A percentile compares a stretch with the other conserved stretches of the same genome.
phyloP scores from a whole-genome alignment of 129 eudicot species.

The Smallanthus sonchifolius region DNA sequence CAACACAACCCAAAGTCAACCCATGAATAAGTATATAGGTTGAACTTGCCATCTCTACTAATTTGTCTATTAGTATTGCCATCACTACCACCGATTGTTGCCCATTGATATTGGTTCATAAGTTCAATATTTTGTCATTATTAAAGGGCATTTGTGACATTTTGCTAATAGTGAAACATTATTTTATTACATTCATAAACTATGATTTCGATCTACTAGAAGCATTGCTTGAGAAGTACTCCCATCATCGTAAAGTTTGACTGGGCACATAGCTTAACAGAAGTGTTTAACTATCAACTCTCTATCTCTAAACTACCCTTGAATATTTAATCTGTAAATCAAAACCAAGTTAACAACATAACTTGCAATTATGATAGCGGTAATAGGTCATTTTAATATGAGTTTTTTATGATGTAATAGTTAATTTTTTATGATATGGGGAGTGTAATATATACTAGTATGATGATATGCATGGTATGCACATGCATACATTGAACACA shows the following conservation, averaged over 20 bases:
- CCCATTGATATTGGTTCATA: not conserved
- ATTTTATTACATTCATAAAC: not conserved
- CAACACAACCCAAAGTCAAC: not conserved
- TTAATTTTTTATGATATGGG: not conserved
- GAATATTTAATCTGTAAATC: not conserved
- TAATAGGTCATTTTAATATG: not conserved
- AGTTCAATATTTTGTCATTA: not conserved
- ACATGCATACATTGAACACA: not conserved
- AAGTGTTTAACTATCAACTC: not conserved
- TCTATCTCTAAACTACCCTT: not conserved
- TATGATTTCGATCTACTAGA: not conserved
- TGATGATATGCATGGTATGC: not conserved
- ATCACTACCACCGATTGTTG: not conserved
- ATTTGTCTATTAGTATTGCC: not conserved
- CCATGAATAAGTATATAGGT: not conserved
- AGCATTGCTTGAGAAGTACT: not conserved
- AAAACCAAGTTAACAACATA: not conserved
- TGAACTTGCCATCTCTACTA: not conserved
- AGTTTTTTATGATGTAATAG: not conserved
- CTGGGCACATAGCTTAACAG: not conserved
- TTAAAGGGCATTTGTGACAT: not conserved
- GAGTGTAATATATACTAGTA: not conserved
- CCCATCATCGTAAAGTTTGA: not conserved
- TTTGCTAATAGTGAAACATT: not conserved
- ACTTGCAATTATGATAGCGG: not conserved